Evolutionary conservation across 805 yeast species (phyloP), one percentile per base, ranked within the genome.

Genomic region (Wickerhamiella vanderwaltii): DNA sequence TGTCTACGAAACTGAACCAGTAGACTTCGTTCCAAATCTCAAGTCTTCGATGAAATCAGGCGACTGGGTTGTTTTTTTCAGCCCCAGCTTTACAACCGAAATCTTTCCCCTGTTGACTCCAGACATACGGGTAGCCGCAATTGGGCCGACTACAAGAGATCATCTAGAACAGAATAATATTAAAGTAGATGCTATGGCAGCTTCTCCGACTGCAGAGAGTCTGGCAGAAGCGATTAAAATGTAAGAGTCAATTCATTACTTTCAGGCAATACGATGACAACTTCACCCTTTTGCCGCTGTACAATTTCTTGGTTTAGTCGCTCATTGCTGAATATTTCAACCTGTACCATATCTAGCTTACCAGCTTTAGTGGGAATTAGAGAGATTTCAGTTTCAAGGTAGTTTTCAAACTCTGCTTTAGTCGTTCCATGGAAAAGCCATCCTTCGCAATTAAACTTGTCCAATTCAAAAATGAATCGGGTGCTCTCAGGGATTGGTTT

Each of bases 81-180:
- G 95, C 48, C 94, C 95, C 0, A 93, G 91, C 51, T 95, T 95
- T 0, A 79, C 94, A 0, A 71, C 69, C 7, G 35, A 38, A 6
- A 29, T 38, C 7, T 9, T 35, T 11, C 30, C 30, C 6, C 30
- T 29, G 9, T 20, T 38, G 23, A 7, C 9, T 5, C 6, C n/a
- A 5, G 30, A 25, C 9, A 12, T 38, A 4, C 24, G 29, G 6
- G 62, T 85, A 12, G 95, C 94, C 0, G 76, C 87, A 3, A 88
- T 88, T 44, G 97, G 97, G 0, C 96, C 96, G 2, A 88, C 96
- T 0, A 88, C 97, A 0, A 48, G 54, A 9, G 75, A 79, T 43
- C 85, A 72, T 52, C 60, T 87, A 32, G 29, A 57, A 4, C 57
- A 64, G 1, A 65, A 71, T 15, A 77, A 74, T 0, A 56, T 88